These are phyloP conservation scores for Gossypium davidsonii DNA, from an alignment of 441 rosid genomes.

Conservation along the genomic window DNA sequence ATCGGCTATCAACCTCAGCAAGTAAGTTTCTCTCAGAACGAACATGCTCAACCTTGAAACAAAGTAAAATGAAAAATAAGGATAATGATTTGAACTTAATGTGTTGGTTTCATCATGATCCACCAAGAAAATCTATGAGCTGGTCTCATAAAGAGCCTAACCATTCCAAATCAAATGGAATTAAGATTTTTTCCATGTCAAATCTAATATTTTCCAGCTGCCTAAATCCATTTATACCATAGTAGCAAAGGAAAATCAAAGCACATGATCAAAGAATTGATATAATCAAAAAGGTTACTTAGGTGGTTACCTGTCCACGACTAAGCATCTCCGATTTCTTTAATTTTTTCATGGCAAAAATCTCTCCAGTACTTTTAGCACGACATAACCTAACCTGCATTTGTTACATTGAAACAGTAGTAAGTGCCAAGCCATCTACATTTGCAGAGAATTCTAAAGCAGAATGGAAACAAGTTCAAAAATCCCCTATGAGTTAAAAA, in stretches of 20 bases:
- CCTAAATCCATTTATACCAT: neutral
- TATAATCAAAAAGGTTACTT: neutral
- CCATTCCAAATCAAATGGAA: neutral
- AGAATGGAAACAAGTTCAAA: neutral
- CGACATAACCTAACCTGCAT: conserved; percentile 84
- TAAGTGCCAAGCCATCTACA: neutral
- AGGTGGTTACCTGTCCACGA: conserved; percentile 75
- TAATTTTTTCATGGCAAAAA: conserved; percentile 88
- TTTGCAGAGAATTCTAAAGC: neutral
- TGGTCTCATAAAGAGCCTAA: neutral
- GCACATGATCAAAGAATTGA: neutral
- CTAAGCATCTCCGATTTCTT: conserved; percentile 95
- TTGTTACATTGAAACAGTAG: neutral
- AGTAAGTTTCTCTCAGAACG: conserved; percentile 95
- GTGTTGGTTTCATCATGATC: neutral
- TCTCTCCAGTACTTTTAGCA: conserved; percentile 71
- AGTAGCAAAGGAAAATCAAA: neutral
- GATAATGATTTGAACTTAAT: neutral
- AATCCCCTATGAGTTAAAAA: neutral
- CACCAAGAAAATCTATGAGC: neutral
- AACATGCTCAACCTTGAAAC: conserved; percentile 83
- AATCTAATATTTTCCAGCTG: neutral
- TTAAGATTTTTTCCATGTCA: neutral
- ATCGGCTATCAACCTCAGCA: conserved; percentile 90
- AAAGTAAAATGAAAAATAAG: neutral